Conservation (phyloP, 768 basidiomycete genomes). For the Trametes elegans region DNA sequence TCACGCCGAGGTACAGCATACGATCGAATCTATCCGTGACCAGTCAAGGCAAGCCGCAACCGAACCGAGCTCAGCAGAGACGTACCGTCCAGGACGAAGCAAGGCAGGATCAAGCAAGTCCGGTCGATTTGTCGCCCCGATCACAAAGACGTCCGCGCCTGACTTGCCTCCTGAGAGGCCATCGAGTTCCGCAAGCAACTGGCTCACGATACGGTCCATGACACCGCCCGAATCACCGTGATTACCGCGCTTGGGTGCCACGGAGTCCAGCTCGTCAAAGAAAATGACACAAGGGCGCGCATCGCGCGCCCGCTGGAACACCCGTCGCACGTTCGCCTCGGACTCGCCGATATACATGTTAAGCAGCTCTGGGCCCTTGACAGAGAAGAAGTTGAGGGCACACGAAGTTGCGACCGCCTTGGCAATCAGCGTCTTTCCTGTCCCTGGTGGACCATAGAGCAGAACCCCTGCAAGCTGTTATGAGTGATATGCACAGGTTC, state of each 20-base stretch:
- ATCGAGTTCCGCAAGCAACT: conserved; percentile 90
- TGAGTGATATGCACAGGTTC: background rate
- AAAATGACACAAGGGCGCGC: conserved; percentile 95
- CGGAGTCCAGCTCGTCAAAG: conserved; percentile 94
- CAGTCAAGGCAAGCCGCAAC: background rate
- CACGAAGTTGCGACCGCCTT: conserved; percentile 97
- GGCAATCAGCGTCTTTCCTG: conserved; percentile 92
- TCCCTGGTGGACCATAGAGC: conserved; percentile 93
- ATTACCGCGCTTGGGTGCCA: conserved; percentile 92
- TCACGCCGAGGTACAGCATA: conserved; percentile 94
- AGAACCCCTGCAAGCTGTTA: conserved; percentile 64
- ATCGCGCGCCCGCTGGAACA: conserved; percentile 89
- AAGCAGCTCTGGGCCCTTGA: conserved; percentile 92
- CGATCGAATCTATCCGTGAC: conserved; percentile 78
- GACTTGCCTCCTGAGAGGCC: conserved; percentile 69
- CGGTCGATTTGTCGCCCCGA: conserved; percentile 94
- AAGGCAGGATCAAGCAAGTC: conserved; percentile 89
- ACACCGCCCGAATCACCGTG: conserved; percentile 97
- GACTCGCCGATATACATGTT: conserved; percentile 99
- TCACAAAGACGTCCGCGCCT: conserved; percentile 83
- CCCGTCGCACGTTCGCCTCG: conserved; percentile 92
- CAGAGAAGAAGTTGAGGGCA: conserved; percentile 94
- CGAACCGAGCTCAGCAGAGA: background rate
- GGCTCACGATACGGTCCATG: conserved; percentile 97
- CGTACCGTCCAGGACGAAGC: conserved; percentile 81